Evolutionary conservation across 2,329 filamentous ascomycete genomes (phyloP).

Genomic region (Botrytis galanthina): DNA sequence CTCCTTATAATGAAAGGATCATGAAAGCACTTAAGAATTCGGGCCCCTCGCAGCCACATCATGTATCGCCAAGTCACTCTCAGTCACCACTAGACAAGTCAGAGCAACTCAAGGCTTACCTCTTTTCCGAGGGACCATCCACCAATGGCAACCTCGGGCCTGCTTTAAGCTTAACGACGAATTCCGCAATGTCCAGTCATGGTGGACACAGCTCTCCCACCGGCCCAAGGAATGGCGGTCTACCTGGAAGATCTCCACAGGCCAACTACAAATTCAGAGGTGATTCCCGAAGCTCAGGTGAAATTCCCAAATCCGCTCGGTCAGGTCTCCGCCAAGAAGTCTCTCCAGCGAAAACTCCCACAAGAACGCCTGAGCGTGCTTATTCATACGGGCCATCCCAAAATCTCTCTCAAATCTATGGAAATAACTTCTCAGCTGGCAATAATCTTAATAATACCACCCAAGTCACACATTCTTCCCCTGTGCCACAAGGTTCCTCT

Average conservation of each 20-base stretch:
- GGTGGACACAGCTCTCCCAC: conserved; percentile 19
- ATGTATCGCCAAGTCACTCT: conserved; percentile 12
- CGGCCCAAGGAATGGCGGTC: conserved; percentile 22
- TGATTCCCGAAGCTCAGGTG: conserved; percentile 22
- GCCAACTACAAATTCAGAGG: conserved; percentile 24
- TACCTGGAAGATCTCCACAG: conserved; percentile 22
- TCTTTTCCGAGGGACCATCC: conserved; percentile 43
- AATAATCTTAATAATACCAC: conserved; percentile 23
- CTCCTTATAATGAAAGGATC: conserved; percentile 61
- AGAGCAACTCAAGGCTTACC: conserved; percentile 56
- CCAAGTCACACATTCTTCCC: conserved; percentile 26
- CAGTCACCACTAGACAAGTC: conserved; percentile 39
- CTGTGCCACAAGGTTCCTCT: conserved; percentile 24
- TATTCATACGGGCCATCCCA: conserved; percentile 27
- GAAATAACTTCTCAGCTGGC: conserved; percentile 24
- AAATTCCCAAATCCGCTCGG: conserved; percentile 27
- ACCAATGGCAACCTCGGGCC: conserved; percentile 8
- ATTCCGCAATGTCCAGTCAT: conserved; percentile 20
- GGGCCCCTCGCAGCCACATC: conserved; percentile 20
- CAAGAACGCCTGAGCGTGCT: conserved; percentile 30
- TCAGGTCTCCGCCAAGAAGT: conserved; percentile 39
- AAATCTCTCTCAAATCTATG: conserved; percentile 29
- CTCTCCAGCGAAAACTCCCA: conserved; percentile 35
- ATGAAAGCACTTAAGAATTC: conserved; percentile 47
- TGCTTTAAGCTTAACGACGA: conserved; percentile 18